Percentiles rank a stretch among this genome's conserved stretches.
phyloP scores from a whole-genome alignment of 129 eudicot species.

The Artemisia annua region DNA sequence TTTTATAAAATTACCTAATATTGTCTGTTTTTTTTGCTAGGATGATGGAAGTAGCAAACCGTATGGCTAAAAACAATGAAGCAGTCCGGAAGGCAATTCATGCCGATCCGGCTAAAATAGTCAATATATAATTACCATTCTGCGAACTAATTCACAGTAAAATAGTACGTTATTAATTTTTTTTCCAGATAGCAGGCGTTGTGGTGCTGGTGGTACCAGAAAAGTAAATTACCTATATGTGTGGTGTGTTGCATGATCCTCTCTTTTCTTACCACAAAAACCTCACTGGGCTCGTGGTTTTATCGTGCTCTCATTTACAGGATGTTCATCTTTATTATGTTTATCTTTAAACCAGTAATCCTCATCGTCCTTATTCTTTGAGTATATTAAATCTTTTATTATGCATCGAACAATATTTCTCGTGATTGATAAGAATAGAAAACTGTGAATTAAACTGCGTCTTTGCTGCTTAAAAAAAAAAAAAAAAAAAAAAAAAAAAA shows the following conservation, averaged over 20 bases:
- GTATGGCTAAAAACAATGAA: constrained; percentile 80
- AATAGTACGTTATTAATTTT: too few species aligned
- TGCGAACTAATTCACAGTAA: not conserved
- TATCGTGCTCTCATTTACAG: constrained; percentile 86
- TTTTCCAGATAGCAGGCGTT: constrained; percentile 52
- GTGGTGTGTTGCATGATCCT: constrained; percentile 96
- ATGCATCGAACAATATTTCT: too few species aligned
- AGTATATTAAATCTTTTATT: too few species aligned
- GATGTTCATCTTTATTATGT: constrained; percentile 22
- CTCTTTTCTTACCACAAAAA: constrained; percentile 82
- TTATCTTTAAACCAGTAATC: too few species aligned
- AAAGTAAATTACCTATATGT: too few species aligned
- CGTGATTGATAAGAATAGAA: too few species aligned
- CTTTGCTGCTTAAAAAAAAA: too few species aligned
- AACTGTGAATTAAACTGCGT: too few species aligned
- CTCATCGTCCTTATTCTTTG: too few species aligned
- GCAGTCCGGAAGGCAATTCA: constrained; percentile 88
- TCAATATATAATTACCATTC: not conserved
- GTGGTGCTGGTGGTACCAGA: too few species aligned
- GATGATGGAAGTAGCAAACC: constrained; percentile 84
- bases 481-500: too few species aligned
- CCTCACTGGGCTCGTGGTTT: constrained; percentile 86
- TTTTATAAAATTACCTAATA: not conserved
- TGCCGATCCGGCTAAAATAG: constrained; percentile 74
- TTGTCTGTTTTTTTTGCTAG: constrained; percentile 36